Evolutionary conservation across 2,329 filamentous ascomycete species (phyloP).

Genomic region (Diaporthe humulicola): DNA sequence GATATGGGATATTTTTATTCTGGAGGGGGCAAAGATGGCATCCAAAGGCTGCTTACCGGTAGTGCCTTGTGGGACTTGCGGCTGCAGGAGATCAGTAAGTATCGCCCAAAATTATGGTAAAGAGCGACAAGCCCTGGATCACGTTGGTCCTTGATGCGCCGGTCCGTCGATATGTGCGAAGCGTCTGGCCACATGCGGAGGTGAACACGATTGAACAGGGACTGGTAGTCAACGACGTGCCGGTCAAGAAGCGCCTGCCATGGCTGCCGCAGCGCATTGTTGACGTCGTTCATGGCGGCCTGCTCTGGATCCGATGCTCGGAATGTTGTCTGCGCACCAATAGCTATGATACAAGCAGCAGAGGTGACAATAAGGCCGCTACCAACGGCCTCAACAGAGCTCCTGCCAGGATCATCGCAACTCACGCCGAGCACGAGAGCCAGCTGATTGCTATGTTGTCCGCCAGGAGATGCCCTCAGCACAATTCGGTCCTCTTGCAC

Average conservation of each 20-base stretch:
- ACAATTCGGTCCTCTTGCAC: constrained; percentile 47
- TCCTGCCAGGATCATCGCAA: constrained; percentile 43
- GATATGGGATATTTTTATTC: too few relatives aligned
- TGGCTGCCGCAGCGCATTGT: constrained; percentile 38
- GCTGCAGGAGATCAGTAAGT: constrained; percentile 54
- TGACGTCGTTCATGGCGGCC: constrained; percentile 46
- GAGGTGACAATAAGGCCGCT: constrained; percentile 54
- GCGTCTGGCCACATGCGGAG: constrained; percentile 46
- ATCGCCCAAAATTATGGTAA: constrained; percentile 55
- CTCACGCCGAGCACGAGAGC: constrained; percentile 49
- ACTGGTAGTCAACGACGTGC: constrained; percentile 43
- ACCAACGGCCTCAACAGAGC: constrained; percentile 49
- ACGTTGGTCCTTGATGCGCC: constrained; percentile 39
- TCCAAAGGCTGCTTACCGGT: too few relatives aligned
- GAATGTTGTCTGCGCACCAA: constrained; percentile 57
- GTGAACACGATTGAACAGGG: constrained; percentile 43
- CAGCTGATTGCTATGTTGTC: constrained; percentile 49
- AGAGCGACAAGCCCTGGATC: constrained; percentile 48
- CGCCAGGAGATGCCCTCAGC: constrained; percentile 55
- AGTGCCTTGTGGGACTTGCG: constrained; percentile 47
- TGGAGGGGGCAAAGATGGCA: too few relatives aligned
- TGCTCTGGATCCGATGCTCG: constrained; percentile 47
- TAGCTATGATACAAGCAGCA: constrained; percentile 50
- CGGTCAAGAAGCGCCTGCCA: constrained; percentile 42
- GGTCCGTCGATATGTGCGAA: constrained; percentile 40